phyloP scores from a whole-genome alignment of 768 basidiomycete species.

The Kwoniella sp. region DNA sequence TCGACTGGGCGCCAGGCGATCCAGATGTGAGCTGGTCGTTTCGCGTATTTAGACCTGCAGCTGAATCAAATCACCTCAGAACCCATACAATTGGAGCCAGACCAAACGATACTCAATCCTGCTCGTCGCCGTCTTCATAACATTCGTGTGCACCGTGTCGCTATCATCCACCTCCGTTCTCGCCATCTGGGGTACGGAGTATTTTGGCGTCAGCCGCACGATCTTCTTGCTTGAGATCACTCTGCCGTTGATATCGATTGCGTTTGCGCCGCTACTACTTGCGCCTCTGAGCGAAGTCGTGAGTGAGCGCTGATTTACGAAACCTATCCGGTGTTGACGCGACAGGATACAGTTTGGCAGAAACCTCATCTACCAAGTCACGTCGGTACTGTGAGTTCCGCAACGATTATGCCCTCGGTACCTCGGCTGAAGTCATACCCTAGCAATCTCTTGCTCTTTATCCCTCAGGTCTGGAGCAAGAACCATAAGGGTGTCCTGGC shows the following conservation, averaged over 20 bases:
- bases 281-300: slow-evolving; percentile 44
- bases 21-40: slow-evolving; percentile 37
- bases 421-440: background rate
- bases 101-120: slow-evolving; percentile 33
- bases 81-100: slow-evolving; percentile 45
- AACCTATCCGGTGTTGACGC: background rate
- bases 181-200: slow-evolving; percentile 18
- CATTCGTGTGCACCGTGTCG: slow-evolving; percentile 20
- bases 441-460: slow-evolving; percentile 32
- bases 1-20: slow-evolving; percentile 43
- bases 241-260: slow-evolving; percentile 28
- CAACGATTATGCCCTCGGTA: background rate
- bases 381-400: slow-evolving; percentile 29
- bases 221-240: slow-evolving; percentile 18
- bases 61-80: slow-evolving; percentile 24
- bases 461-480: slow-evolving; percentile 37
- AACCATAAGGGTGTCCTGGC: slow-evolving; percentile 29
- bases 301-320: too few species aligned
- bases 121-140: slow-evolving; percentile 26
- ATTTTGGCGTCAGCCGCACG: slow-evolving; percentile 20
- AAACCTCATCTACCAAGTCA: slow-evolving; percentile 43
- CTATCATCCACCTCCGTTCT: slow-evolving; percentile 8
- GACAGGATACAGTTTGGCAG: slow-evolving; percentile 42
- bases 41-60: too few species aligned
- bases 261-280: slow-evolving; percentile 40